Percentiles rank a stretch among this genome's conserved stretches.
phyloP scores from a whole-genome alignment of 306 rosid species.

The Cucurbita moschata region DNA sequence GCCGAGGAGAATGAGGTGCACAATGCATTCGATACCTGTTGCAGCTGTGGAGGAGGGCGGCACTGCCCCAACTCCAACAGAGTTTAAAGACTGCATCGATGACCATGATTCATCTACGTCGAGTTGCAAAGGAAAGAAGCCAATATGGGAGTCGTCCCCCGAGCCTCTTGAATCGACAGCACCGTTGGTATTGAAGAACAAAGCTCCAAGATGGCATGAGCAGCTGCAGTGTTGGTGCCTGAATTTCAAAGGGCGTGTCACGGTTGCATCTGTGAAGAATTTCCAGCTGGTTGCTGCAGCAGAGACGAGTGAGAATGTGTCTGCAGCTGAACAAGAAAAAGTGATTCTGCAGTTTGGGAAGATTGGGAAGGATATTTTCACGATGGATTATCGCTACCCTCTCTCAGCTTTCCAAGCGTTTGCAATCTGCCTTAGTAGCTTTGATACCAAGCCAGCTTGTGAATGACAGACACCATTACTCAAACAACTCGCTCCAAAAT shows the following conservation, averaged over 20 bases:
- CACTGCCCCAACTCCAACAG: constrained; percentile 65
- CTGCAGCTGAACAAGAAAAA: constrained; percentile 65
- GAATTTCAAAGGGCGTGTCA: constrained; percentile 89
- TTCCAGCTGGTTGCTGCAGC: constrained; percentile 84
- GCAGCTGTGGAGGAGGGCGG: constrained; percentile 73
- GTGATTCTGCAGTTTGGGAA: constrained; percentile 85
- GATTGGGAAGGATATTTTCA: constrained; percentile 87
- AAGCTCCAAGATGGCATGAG: constrained; percentile 92
- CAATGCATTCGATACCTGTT: constrained; percentile 60
- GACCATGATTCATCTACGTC: constrained; percentile 16
- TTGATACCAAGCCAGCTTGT: constrained; percentile 94
- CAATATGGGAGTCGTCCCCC: constrained; percentile 15
- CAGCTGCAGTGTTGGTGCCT: constrained; percentile 96
- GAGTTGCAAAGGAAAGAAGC: constrained; percentile 32
- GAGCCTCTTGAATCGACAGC: constrained; percentile 11
- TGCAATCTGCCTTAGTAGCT: constrained; percentile 88
- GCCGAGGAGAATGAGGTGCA: constrained; percentile 80
- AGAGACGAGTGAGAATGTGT: constrained; percentile 42
- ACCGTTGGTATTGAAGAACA: constrained; percentile 61
- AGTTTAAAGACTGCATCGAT: constrained; percentile 21
- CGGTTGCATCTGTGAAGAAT: constrained; percentile 90
- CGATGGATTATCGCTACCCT: constrained; percentile 93
- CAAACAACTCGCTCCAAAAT: background rate
- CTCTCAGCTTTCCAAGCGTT: constrained; percentile 95
- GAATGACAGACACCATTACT: constrained; percentile 57